Base-by-base conservation (phyloP, 805 yeast genomes). In the Saccharomyces mikatae region DNA sequence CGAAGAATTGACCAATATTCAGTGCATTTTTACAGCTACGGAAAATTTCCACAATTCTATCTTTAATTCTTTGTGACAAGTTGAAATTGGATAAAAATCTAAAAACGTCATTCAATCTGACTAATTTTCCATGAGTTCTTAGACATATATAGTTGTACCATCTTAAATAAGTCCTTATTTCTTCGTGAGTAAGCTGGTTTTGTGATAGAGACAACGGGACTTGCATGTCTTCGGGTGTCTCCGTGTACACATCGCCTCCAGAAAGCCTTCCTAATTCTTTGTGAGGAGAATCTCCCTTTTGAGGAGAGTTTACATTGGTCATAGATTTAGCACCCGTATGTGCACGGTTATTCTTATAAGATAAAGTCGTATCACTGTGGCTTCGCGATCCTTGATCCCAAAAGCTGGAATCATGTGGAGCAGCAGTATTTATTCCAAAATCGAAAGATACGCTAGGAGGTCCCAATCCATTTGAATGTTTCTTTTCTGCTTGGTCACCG, bases 1-100 rank as follows among this genome's bases (percentile, higher is more conserved):
- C 96, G 72, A 87, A 94, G 71, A 94, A 92, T 68, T 90, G 95
- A 5, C 96, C 96, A 53, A 90, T 84, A 62, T 89, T 90, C 53
- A 92, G 76, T 2, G 86, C 78, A 54, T 76, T 76, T 32, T 78
- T 62, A 52, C 80, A 76, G 53, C 77, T 76, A 32, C 75, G 70
- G 65, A 83, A 83, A 24, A 85, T 78, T 27, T 72, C 71, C 41
- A 66, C 68, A 48, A 89, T 77, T 54, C 80, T 66, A 10, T 76
- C 76, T 65, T 81, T 82, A 32, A 80, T 72, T 2, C 68, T 62
- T 1, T 76, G 76, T 1, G 82, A 64, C 13, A 92, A 71, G 53
- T 81, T 83, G 74, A 92, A 92, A 68, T 92, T 91, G n/a, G 59
- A 48, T 55, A 94, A 74, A 67, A 92, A 92, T 49, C 74, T 74